Conservation (phyloP, 345 rosid genomes). For the Cochlearia excelsa region DNA sequence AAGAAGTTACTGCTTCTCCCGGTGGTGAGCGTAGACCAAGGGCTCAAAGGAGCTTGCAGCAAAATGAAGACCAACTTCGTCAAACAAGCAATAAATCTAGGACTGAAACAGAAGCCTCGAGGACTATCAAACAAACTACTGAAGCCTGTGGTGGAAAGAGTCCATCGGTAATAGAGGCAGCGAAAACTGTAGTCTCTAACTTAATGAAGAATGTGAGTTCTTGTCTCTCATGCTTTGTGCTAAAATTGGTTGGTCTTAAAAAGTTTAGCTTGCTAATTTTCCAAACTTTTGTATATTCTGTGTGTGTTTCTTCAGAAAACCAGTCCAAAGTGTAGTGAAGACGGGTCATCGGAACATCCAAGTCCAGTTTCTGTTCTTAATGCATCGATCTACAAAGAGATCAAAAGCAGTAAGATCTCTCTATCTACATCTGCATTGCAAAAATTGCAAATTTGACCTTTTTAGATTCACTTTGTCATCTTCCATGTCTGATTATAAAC, state of each 20-base stretch:
- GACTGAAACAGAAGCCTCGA: constrained; percentile 43
- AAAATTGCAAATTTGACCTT: neutral
- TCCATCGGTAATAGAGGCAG: constrained; percentile 36
- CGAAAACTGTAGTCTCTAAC: constrained; percentile 39
- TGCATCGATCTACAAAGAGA: constrained; percentile 50
- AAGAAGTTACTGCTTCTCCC: constrained; percentile 47
- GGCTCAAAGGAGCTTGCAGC: constrained; percentile 42
- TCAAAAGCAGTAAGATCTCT: constrained; percentile 34
- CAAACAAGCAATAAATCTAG: constrained; percentile 59
- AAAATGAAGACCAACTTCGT: constrained; percentile 56
- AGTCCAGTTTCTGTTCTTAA: constrained; percentile 93
- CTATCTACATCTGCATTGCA: neutral
- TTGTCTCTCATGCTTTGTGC: constrained; percentile 14
- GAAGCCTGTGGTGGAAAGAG: constrained; percentile 40
- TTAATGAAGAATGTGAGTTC: constrained; percentile 48
- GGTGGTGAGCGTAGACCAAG: constrained; percentile 51
- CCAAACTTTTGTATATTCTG: neutral
- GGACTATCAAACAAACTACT: constrained; percentile 29
- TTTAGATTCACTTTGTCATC: constrained; percentile 1
- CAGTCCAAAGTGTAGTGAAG: constrained; percentile 43
- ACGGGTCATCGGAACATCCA: constrained; percentile 54
- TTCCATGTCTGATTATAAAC: constrained; percentile 25
- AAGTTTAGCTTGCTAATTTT: constrained; percentile 1
- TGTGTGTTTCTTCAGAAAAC: constrained; percentile 42
- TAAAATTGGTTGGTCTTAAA: constrained; percentile 5